These are phyloP conservation scores for Kluyveromyces marxianus DNA, from an alignment of 1,139 yeast genomes.

Conservation along the genomic window DNA sequence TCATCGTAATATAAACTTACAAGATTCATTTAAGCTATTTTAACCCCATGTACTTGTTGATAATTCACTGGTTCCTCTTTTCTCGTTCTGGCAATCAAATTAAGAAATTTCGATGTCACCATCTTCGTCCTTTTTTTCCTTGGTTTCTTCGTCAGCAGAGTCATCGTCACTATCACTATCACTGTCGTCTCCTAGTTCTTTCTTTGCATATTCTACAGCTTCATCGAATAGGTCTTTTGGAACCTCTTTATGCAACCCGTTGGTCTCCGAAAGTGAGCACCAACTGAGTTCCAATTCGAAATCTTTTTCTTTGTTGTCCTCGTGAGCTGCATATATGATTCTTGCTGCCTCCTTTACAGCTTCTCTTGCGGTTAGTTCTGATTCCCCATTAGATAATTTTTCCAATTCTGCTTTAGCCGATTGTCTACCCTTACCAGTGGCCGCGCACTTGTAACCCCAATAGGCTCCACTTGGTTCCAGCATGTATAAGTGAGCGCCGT, in stretches of 20 bases:
- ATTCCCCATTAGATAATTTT: constrained; percentile 43
- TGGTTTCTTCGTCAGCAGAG: constrained; percentile 35
- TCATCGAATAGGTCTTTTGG: constrained; percentile 73
- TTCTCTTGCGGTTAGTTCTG: constrained; percentile 62
- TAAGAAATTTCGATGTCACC: constrained; percentile 25
- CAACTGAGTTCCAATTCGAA: constrained; percentile 93
- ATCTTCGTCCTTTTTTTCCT: constrained; percentile 20
- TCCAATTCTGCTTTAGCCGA: constrained; percentile 93
- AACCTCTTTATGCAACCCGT: constrained; percentile 72
- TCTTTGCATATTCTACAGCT: constrained; percentile 76
- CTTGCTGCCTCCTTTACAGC: constrained; percentile 92
- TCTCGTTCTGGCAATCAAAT: neutral
- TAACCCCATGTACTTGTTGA: too few species aligned
- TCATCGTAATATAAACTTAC: too few species aligned
- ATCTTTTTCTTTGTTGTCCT: constrained; percentile 95
- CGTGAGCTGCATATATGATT: constrained; percentile 89
- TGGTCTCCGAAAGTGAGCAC: constrained; percentile 69
- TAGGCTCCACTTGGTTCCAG: constrained; percentile 94
- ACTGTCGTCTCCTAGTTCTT: constrained; percentile 71
- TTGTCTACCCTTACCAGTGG: constrained; percentile 97
- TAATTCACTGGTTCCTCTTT: too few species aligned
- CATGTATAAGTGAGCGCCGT: constrained; percentile 91
- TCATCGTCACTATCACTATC: constrained; percentile 36
- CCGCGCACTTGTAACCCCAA: constrained; percentile 98
- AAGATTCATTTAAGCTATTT: too few species aligned